Conservation (phyloP, 2,329 filamentous ascomycete genomes). For the Cladosporium sp. region DNA sequence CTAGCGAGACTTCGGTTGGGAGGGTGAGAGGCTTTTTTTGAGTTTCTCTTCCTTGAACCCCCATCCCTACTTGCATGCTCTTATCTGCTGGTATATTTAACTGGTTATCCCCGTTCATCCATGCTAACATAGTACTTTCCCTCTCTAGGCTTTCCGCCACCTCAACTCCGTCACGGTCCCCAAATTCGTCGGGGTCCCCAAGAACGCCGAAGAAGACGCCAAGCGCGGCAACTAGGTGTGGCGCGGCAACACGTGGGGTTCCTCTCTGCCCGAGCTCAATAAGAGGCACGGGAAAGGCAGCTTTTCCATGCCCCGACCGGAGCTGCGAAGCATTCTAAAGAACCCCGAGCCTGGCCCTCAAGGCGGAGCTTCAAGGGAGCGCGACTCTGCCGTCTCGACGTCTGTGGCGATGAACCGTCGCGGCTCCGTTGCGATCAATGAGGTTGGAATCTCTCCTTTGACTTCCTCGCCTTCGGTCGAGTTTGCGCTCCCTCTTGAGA, state of each 20-base stretch:
- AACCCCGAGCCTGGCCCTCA: not conserved
- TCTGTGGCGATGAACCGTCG: not conserved
- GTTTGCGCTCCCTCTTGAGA: not conserved
- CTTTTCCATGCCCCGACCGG: no score
- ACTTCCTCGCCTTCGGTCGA: not conserved
- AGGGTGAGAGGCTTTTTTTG: conserved; percentile 31
- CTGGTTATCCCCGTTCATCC: not conserved
- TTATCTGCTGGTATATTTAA: not conserved
- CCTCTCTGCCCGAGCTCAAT: no score
- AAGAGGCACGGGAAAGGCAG: no score
- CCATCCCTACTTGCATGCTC: conserved; percentile 7
- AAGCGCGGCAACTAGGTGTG: conserved; percentile 40
- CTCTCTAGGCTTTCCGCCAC: conserved; percentile 45
- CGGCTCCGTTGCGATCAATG: not conserved
- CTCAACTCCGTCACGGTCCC: conserved; percentile 50
- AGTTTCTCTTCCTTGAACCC: not conserved
- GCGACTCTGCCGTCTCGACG: no score
- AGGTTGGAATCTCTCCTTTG: not conserved
- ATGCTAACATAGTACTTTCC: conserved; percentile 32
- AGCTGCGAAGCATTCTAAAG: no score
- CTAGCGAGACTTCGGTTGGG: conserved; percentile 38
- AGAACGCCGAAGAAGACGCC: conserved; percentile 49
- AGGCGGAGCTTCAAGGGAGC: not conserved
- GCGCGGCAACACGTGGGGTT: not conserved
- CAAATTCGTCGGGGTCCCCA: conserved; percentile 48